phyloP scores from a whole-genome alignment of 2,329 filamentous ascomycete genomes.

The Decorospora gaudefroyi region DNA sequence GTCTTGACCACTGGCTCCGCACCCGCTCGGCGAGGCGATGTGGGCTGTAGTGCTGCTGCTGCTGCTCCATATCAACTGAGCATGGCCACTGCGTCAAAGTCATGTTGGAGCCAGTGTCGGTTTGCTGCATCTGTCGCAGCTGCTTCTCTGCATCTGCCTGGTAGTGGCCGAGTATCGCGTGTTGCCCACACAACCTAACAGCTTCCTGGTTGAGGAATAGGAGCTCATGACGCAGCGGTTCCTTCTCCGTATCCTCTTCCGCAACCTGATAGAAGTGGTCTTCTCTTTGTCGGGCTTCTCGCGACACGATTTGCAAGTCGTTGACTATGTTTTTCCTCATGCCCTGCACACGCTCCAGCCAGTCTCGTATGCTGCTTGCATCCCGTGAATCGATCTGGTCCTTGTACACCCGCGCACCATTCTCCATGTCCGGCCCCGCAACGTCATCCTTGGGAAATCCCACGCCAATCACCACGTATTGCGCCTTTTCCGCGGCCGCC shows the following conservation, averaged over 20 bases:
- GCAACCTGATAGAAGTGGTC: slow-evolving; percentile 18
- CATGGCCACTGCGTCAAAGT: too few relatives aligned
- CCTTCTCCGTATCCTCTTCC: slow-evolving; percentile 20
- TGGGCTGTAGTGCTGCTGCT: slow-evolving; percentile 4
- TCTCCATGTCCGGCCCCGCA: slow-evolving; percentile 21
- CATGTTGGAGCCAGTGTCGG: not conserved
- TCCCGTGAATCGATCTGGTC: slow-evolving; percentile 16
- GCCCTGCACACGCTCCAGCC: slow-evolving; percentile 20
- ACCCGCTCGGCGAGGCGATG: slow-evolving; percentile 8
- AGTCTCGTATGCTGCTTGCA: slow-evolving; percentile 14
- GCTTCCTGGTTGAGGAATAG: slow-evolving; percentile 25
- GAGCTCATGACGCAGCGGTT: slow-evolving; percentile 18
- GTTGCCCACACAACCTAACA: slow-evolving; percentile 5
- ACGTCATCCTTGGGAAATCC: slow-evolving; percentile 23
- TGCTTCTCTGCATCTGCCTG: slow-evolving; percentile 24
- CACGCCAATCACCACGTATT: slow-evolving; percentile 16
- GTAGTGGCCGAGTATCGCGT: slow-evolving; percentile 21
- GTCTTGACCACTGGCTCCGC: slow-evolving; percentile 11
- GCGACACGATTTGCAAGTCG: slow-evolving; percentile 26
- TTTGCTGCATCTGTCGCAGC: slow-evolving; percentile 15
- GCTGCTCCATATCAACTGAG: too few relatives aligned
- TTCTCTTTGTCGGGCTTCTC: slow-evolving; percentile 21
- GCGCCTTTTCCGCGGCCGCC: slow-evolving; percentile 6
- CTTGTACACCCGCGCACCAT: slow-evolving; percentile 20
- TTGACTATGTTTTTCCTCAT: slow-evolving; percentile 9